Conservation (phyloP, 2,329 filamentous ascomycete species). For the Cercospora sp. region DNA sequence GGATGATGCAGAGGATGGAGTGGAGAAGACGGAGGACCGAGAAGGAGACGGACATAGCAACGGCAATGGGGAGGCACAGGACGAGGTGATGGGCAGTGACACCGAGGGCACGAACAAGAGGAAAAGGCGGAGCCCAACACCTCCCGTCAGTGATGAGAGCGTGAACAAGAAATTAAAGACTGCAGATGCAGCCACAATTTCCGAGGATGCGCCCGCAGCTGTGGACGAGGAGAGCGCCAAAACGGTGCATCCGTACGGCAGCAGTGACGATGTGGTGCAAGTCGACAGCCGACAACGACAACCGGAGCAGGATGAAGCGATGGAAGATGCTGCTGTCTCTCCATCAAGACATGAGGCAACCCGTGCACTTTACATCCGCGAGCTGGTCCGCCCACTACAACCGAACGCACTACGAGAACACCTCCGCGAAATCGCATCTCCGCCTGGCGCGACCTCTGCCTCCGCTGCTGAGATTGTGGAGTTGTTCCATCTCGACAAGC, state of each 20-base stretch:
- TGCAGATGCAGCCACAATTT: constrained; percentile 35
- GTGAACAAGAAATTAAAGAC: constrained; percentile 48
- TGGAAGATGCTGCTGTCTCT: constrained; percentile 13
- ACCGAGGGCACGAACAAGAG: constrained; percentile 33
- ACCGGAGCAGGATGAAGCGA: constrained; percentile 4
- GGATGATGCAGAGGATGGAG: constrained; percentile 28
- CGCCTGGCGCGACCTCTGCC: constrained; percentile 45
- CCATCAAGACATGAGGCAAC: constrained; percentile 51
- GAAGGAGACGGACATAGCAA: background rate
- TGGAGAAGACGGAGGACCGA: constrained; percentile 10
- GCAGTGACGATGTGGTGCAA: constrained; percentile 36
- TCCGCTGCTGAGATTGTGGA: constrained; percentile 54
- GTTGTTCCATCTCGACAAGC: constrained; percentile 76
- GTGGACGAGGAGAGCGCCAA: constrained; percentile 20
- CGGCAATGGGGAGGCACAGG: constrained; percentile 8
- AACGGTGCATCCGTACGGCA: constrained; percentile 28
- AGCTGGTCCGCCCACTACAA: constrained; percentile 85
- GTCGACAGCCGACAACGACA: constrained; percentile 16
- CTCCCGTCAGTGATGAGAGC: constrained; percentile 32
- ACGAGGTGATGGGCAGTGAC: constrained; percentile 18
- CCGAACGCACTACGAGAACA: constrained; percentile 66
- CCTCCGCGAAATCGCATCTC: constrained; percentile 66
- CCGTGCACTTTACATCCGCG: constrained; percentile 79
- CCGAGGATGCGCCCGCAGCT: constrained; percentile 30
- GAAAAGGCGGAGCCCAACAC: constrained; percentile 36